These are phyloP conservation scores for Vicia faba DNA, from an alignment of 306 rosid genomes.

Conservation along the genomic window DNA sequence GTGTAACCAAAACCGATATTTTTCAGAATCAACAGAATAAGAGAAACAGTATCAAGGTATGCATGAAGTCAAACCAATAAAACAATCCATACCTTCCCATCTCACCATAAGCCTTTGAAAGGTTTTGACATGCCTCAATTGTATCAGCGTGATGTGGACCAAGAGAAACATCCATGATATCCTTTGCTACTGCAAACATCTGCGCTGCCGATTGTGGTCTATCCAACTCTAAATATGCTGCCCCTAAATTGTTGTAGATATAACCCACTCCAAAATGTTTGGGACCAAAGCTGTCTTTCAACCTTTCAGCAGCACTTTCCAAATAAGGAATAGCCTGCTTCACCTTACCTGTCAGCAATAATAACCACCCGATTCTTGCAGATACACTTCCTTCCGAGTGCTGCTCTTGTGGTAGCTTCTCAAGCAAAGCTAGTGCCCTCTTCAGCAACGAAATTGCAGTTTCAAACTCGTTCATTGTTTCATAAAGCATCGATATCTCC, in stretches of 20 bases:
- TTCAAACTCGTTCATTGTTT: slow-evolving; percentile 91
- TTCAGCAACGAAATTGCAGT: slow-evolving; percentile 79
- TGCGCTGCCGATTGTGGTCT: slow-evolving; percentile 96
- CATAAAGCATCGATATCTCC: slow-evolving; percentile 84
- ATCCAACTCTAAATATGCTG: slow-evolving; percentile 89
- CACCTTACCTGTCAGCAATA: slow-evolving; percentile 85
- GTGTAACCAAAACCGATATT: slow-evolving; percentile 3
- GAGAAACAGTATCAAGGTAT: slow-evolving; percentile 21
- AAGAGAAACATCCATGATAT: slow-evolving; percentile 89
- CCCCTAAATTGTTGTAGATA: slow-evolving; percentile 91
- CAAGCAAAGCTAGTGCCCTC: slow-evolving; percentile 70
- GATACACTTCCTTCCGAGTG: slow-evolving; percentile 87
- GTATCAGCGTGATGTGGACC: slow-evolving; percentile 92
- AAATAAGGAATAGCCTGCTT: slow-evolving; percentile 80
- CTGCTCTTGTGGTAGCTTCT: slow-evolving; percentile 90
- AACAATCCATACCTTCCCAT: slow-evolving; percentile 65
- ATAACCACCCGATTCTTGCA: slow-evolving; percentile 91
- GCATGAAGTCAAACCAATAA: slow-evolving; percentile 31
- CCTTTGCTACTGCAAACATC: slow-evolving; percentile 91
- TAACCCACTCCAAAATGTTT: slow-evolving; percentile 96
- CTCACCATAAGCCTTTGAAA: slow-evolving; percentile 83
- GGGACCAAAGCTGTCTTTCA: slow-evolving; percentile 90
- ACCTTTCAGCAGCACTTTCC: slow-evolving; percentile 88
- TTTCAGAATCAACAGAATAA: slow-evolving; percentile 27
- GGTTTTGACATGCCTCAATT: slow-evolving; percentile 89